Evolutionary conservation across 2,329 filamentous ascomycete genomes (phyloP), one percentile per base, ranked within the genome.

Genomic region (Chaetomiaceae sp.): DNA sequence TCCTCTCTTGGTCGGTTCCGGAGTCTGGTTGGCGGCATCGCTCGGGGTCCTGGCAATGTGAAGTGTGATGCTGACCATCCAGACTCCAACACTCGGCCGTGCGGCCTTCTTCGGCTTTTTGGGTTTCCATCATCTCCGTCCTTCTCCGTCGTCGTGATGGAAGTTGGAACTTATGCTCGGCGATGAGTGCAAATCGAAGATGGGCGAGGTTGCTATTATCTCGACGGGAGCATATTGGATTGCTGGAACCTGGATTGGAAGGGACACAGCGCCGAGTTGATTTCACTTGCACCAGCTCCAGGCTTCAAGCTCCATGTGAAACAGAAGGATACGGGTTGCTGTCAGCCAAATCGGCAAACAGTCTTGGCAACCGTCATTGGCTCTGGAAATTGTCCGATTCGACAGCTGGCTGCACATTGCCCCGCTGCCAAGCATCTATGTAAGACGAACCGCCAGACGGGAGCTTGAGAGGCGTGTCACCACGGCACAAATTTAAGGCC

Each of bases 381-480:
- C 16, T 14, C 10, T 27, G 51, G 49, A 55, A 48, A 53, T n/a
- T 48, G 43, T 27, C 52, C 51, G 51, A 54, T 52, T 50, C 19
- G 46, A 37, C 16, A 21, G 35, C 21, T 10, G 21, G n/a, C n/a
- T n/a, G n/a, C n/a, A 14, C 25, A 3, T 19, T 8, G 40, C 31
- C 43, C 49, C 49, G 30, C 49, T 19, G 49, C 42, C 50, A 55
- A 55, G 53, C 30, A 23, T 34, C n/a, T n/a, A n/a, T 43, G 2
- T 6, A 9, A 19, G n/a, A 19, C n/a, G n/a, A n/a, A n/a, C n/a
- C n/a, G n/a, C n/a, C n/a, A n/a, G n/a, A n/a, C n/a, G n/a, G n/a
- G 34, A 21, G 20, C 19, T 41, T 3, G 9, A 4, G 38, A 31
- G 14, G 17, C 21, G 10, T 37, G 21, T 40, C 37, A 40, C 37